Percentiles rank a stretch among this genome's conserved stretches.
These are phyloP conservation scores for Auricularia sp. DNA, from an alignment of 768 basidiomycete genomes.

Conservation along the genomic window DNA sequence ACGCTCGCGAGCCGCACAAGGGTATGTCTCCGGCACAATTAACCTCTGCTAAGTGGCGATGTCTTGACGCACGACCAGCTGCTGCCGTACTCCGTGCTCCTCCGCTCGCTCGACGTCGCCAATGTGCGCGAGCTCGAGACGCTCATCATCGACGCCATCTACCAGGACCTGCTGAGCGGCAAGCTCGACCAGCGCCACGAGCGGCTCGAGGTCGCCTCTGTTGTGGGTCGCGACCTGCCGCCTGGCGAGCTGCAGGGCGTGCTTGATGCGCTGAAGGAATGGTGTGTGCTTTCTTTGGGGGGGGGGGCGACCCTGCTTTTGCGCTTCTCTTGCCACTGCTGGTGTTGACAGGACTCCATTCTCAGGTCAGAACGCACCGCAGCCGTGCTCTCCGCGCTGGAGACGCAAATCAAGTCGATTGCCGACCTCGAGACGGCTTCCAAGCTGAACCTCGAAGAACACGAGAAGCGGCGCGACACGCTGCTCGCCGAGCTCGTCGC, in stretches of 20 bases:
- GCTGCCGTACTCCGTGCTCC: slow-evolving; percentile 68
- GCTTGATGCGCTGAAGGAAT: slow-evolving; percentile 51
- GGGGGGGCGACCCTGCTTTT: no score
- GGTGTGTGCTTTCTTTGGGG: slow-evolving; percentile 33
- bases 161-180: slow-evolving; percentile 78
- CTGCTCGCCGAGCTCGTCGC: neutral
- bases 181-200: slow-evolving; percentile 89
- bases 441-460: neutral
- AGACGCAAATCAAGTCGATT: neutral
- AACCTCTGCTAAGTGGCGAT: neutral
- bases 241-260: slow-evolving; percentile 55
- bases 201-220: slow-evolving; percentile 85
- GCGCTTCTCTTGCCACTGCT: no score
- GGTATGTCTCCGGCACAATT: slow-evolving; percentile 28
- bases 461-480: neutral
- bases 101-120: slow-evolving; percentile 59
- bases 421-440: neutral
- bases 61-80: slow-evolving; percentile 32
- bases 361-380: neutral
- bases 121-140: slow-evolving; percentile 88
- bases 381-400: neutral
- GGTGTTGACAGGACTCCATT: neutral
- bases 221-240: slow-evolving; percentile 82
- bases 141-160: slow-evolving; percentile 94
- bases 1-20: slow-evolving; percentile 68